Conservation (phyloP, 2,329 filamentous ascomycete species). For the Blastomyces emzantsi region DNA sequence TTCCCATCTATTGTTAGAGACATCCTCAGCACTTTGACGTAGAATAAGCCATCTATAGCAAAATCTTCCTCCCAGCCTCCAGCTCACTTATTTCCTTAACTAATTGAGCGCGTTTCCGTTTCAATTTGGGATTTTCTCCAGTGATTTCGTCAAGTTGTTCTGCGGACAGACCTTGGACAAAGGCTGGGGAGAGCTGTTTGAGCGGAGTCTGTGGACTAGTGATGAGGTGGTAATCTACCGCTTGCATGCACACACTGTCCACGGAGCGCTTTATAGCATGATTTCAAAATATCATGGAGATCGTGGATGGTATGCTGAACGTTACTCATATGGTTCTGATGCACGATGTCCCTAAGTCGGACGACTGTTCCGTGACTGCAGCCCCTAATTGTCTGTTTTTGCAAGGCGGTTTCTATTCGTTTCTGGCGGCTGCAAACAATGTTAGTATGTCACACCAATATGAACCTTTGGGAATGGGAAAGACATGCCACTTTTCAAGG, state of each 20-base stretch:
- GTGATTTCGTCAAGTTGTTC: slow-evolving; percentile 49
- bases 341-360: background rate
- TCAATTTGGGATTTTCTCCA: slow-evolving; percentile 44
- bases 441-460: too few species aligned
- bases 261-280: slow-evolving; percentile 46
- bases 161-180: slow-evolving; percentile 41
- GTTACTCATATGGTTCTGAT: slow-evolving; percentile 22
- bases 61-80: background rate
- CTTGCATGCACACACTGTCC: slow-evolving; percentile 53
- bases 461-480: too few species aligned
- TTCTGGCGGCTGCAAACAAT: too few species aligned
- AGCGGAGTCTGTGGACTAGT: slow-evolving; percentile 31
- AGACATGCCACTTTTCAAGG: too few species aligned
- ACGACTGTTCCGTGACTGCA: background rate
- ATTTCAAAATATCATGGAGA: slow-evolving; percentile 41
- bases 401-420: slow-evolving; percentile 6
- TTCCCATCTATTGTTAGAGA: background rate
- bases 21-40: background rate
- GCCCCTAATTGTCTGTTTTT: background rate
- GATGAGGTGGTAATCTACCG: slow-evolving; percentile 47
- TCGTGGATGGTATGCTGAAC: slow-evolving; percentile 29
- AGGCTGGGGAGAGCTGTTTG: slow-evolving; percentile 39
- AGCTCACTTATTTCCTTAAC: slow-evolving; percentile 33
- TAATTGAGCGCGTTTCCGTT: slow-evolving; percentile 37
- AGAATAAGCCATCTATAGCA: background rate